Evolutionary conservation across 176 grass and related monocot species (phyloP), one percentile per base, ranked within the genome.

Genomic region (Rhynchospora pubera): DNA sequence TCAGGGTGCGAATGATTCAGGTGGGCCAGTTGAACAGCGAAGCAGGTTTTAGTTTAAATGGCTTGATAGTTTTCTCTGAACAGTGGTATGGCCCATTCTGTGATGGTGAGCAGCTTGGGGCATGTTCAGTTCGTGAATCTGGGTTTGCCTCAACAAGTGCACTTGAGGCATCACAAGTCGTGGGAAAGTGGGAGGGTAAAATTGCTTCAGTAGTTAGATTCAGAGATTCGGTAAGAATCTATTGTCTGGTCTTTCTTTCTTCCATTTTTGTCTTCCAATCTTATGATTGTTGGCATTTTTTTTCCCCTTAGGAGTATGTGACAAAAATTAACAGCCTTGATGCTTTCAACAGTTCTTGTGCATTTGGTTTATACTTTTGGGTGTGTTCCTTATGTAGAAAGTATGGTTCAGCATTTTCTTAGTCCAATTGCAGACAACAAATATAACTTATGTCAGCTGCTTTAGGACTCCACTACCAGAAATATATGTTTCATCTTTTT

Each of bases 91-190:
- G 95, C 4, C 92, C 92, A 0, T 98, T 87, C 82, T 86, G 85
- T 34, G 88, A 98, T 74, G 96, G 96, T 4, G 96, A 94, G 45
- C 96, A 94, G 85, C 82, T 98, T 34, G 92, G 92, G 42, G 90
- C 92, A 0, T 95, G 96, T 65, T 79, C 92, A 63, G 69, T 93
- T 47, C 58, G 92, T 12, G 89, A 95, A 32, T 62, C 96, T 13
- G 89, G 62, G 2, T 98, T 98, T 62, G 96, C 96, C 14, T 80
- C 89, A 5, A 89, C 89, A 5, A 86, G 87, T 30, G 81, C 68
- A 63, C 88, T 98, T 85, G 45, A 67, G 22, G 82, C 52, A 14
- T 77, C 89, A 7, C 86, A 90, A 71, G 70, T 94, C 18, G 12
- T 59, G 0, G 95, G 95, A 0, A 42, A 4, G 48, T 98, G 95